Evolutionary conservation across 1,284 basidiomycete species (phyloP).

Genomic region (Leucocoprinus gongylophorus): DNA sequence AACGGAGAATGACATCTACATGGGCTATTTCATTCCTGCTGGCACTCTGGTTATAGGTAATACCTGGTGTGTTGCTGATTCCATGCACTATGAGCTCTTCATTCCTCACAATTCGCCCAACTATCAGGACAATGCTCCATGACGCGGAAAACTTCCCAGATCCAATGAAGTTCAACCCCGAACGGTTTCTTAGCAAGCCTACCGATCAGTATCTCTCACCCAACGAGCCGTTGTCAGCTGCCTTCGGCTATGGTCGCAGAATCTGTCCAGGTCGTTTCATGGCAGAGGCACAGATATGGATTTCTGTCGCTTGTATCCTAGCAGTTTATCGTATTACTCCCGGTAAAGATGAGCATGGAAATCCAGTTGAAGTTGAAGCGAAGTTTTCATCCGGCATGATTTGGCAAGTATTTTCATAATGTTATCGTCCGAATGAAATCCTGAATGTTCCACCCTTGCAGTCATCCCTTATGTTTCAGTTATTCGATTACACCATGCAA

Average conservation of each 20-base stretch:
- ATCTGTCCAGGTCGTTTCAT: constrained; percentile 45
- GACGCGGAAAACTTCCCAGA: constrained; percentile 36
- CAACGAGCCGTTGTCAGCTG: constrained; percentile 33
- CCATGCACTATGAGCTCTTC: neutral
- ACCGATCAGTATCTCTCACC: constrained; percentile 27
- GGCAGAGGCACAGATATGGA: constrained; percentile 43
- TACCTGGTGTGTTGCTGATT: constrained; percentile 10
- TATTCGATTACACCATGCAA: constrained; percentile 29
- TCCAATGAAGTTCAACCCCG: constrained; percentile 39
- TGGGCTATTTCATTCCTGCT: constrained; percentile 25
- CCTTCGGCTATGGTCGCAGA: constrained; percentile 45
- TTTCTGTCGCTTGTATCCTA: constrained; percentile 45
- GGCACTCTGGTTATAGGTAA: constrained; percentile 25
- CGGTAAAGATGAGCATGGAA: constrained; percentile 31
- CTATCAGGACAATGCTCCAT: constrained; percentile 40
- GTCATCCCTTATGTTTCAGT: constrained; percentile 31
- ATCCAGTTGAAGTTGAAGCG: constrained; percentile 25
- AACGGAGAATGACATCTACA: constrained; percentile 31
- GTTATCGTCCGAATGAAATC: neutral
- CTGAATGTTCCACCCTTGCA: constrained; percentile 10
- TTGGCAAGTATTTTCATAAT: constrained; percentile 28
- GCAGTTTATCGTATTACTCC: constrained; percentile 36
- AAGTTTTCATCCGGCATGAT: constrained; percentile 41
- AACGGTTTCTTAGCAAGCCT: constrained; percentile 33
- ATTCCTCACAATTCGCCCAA: neutral